Percentiles rank a stretch among this genome's conserved stretches.
Evolutionary conservation across 305 asterid genomes (phyloP).

Genomic region (Salvia sclarea): DNA sequence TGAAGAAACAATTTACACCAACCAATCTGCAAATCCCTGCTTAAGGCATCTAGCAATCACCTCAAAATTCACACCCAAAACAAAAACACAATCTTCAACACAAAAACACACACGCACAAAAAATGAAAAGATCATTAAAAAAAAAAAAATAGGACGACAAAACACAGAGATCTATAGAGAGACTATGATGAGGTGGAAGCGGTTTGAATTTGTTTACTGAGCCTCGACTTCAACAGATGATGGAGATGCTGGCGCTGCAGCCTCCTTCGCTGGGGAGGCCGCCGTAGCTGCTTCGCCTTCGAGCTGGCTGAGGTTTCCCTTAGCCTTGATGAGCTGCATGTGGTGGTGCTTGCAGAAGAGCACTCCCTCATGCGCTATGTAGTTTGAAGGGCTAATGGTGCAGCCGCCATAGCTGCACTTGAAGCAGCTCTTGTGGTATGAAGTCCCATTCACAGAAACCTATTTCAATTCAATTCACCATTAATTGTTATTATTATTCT

Average conservation of each 20-base stretch:
- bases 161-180: neutral
- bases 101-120: neutral
- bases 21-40: conserved; percentile 13
- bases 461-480: too few relatives aligned
- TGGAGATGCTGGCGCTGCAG: neutral
- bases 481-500: too few relatives aligned
- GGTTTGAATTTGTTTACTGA: conserved; percentile 22
- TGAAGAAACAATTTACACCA: conserved; percentile 14
- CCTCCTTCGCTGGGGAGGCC: conserved; percentile 5
- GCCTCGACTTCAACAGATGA: conserved; percentile 30
- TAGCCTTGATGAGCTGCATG: conserved; percentile 49
- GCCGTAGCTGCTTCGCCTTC: conserved; percentile 40
- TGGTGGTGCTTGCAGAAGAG: conserved; percentile 68
- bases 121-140: neutral
- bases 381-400: conserved; percentile 76
- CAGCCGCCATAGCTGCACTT: conserved; percentile 79
- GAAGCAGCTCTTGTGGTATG: conserved; percentile 80
- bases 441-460: conserved; percentile 59
- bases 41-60: conserved; percentile 11
- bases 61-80: conserved; percentile 10
- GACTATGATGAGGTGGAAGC: conserved; percentile 6
- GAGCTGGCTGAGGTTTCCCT: conserved; percentile 68
- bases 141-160: neutral
- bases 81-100: neutral
- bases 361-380: conserved; percentile 63